A percentile compares a stretch with the other conserved stretches of the same genome.
These are phyloP conservation scores for Phialocephala sp. DNA, from an alignment of 2,329 filamentous ascomycete species.

Conservation along the genomic window DNA sequence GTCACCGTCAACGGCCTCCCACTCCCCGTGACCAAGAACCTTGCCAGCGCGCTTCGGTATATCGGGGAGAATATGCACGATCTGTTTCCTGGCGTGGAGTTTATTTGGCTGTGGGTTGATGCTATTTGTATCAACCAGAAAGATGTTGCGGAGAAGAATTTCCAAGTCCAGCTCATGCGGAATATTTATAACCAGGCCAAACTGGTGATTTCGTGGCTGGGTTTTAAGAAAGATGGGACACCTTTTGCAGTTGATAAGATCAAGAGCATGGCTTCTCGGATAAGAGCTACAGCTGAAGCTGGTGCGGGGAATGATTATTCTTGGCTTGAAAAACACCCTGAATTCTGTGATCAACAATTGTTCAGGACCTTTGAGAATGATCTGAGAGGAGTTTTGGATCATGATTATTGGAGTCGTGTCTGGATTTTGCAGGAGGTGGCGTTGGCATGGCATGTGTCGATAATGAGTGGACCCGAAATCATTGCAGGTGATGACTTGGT, in stretches of 20 bases:
- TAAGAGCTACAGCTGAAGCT: neutral
- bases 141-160: neutral
- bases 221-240: neutral
- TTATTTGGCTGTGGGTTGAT: conserved; percentile 5
- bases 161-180: neutral
- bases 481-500: neutral
- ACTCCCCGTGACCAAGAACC: conserved; percentile 13
- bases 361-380: neutral
- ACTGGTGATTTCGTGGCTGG: neutral
- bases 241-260: neutral
- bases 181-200: neutral
- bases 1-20: conserved; percentile 9
- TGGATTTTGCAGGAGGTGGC: neutral
- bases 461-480: conserved; percentile 1
- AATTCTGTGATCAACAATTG: neutral
- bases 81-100: neutral
- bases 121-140: conserved; percentile 1
- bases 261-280: neutral
- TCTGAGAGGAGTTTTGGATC: neutral
- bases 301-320: neutral
- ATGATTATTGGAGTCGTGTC: neutral
- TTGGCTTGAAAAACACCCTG: neutral
- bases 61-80: neutral
- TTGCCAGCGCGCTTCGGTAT: conserved; percentile 7
- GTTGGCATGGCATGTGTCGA: neutral